Conservation (phyloP, 805 yeast species). For the Suhomyces tanzawaensis region DNA sequence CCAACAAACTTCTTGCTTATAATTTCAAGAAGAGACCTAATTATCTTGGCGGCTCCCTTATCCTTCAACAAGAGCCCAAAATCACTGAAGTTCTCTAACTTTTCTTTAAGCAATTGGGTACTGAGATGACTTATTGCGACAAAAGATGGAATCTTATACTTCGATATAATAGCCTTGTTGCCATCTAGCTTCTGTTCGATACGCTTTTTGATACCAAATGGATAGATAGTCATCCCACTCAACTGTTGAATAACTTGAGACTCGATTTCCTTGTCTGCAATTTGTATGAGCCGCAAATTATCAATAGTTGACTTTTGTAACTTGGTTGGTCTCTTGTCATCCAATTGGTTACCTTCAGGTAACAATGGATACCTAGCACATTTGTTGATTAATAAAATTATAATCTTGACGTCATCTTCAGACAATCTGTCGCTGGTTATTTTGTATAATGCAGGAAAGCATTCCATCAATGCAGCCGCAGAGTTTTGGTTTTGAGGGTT, state of each 20-base stretch:
- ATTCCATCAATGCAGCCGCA: constrained; percentile 50
- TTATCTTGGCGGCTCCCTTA: constrained; percentile 43
- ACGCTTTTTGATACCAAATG: constrained; percentile 58
- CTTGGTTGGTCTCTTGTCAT: constrained; percentile 50
- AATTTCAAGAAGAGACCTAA: constrained; percentile 52
- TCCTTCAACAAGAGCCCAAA: constrained; percentile 41
- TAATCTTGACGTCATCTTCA: constrained; percentile 39
- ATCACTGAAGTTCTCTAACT: constrained; percentile 30
- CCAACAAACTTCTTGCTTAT: constrained; percentile 44
- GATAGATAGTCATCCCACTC: constrained; percentile 51
- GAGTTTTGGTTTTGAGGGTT: constrained; percentile 58
- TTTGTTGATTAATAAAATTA: constrained; percentile 59
- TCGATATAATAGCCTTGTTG: constrained; percentile 26
- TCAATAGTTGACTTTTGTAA: constrained; percentile 61
- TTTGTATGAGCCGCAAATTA: constrained; percentile 38
- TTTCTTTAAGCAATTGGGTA: constrained; percentile 36
- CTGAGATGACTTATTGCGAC: constrained; percentile 55
- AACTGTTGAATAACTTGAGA: constrained; percentile 53
- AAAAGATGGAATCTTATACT: constrained; percentile 58
- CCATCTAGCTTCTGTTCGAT: constrained; percentile 52
- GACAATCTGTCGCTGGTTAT: constrained; percentile 33
- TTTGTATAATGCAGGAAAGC: constrained; percentile 49
- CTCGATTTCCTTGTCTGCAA: constrained; percentile 33
- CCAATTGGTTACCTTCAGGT: constrained; percentile 52
- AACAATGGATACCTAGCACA: constrained; percentile 73